Conservation (phyloP, 257 asterid genomes). For the Salvia miltiorrhiza region DNA sequence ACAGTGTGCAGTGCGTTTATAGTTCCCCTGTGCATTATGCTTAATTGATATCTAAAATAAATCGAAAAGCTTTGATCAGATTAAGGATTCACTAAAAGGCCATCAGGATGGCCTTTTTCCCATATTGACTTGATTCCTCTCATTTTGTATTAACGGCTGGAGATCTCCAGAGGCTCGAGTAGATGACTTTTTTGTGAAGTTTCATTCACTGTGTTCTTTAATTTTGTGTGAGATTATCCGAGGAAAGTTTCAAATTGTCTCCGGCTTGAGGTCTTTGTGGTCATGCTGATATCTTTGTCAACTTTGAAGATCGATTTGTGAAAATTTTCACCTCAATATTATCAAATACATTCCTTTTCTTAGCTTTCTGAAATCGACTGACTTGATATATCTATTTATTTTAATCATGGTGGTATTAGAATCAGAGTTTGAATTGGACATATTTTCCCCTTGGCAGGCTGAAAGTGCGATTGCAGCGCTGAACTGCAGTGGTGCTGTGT, state of each 20-base stretch:
- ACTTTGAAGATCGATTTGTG: not conserved
- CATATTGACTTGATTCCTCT: not conserved
- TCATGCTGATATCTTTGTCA: not conserved
- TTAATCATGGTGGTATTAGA: not conserved
- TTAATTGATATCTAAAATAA: not conserved
- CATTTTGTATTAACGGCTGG: not conserved
- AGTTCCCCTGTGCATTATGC: not conserved
- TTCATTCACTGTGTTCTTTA: not conserved
- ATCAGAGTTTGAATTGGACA: not conserved
- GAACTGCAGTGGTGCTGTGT: conserved; percentile 89
- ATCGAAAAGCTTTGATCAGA: not conserved
- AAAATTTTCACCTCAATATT: not conserved
- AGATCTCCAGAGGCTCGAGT: not conserved
- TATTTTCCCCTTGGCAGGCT: conserved; percentile 52
- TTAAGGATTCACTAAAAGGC: not conserved
- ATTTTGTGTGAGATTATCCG: not conserved
- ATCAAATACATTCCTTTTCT: not conserved
- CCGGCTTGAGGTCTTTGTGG: not conserved
- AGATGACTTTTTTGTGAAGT: not conserved
- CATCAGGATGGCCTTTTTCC: not conserved
- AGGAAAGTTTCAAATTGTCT: not conserved
- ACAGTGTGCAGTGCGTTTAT: not conserved
- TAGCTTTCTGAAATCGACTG: not conserved
- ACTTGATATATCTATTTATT: not conserved
- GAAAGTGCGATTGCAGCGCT: conserved; percentile 98